Percentiles rank a stretch among this genome's conserved stretches.
These are phyloP conservation scores for Zelopaecilomyces penicillatus DNA, from an alignment of 2,329 filamentous ascomycete genomes.

Conservation along the genomic window DNA sequence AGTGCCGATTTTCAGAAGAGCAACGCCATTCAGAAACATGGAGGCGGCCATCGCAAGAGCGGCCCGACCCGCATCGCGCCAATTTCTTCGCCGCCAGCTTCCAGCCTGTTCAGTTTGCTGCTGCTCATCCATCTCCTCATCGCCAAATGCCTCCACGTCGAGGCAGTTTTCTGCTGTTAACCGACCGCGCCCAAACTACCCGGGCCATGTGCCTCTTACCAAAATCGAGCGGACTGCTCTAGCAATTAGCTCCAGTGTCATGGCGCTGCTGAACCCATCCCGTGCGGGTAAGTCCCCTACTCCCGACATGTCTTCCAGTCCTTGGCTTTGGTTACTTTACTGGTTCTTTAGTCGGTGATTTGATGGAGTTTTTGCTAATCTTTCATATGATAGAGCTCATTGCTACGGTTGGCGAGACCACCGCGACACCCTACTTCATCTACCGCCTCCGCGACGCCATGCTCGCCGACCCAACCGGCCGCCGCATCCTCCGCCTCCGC, in stretches of 20 bases:
- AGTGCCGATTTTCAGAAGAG: too few relatives aligned
- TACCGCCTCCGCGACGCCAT: constrained; percentile 85
- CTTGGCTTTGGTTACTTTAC: neutral
- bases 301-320: neutral
- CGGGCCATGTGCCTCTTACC: constrained; percentile 85
- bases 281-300: constrained; percentile 53
- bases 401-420: constrained; percentile 87
- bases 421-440: constrained; percentile 91
- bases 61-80: too few relatives aligned
- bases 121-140: constrained; percentile 12
- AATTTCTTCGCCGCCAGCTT: too few relatives aligned
- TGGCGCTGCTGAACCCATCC: constrained; percentile 64
- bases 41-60: too few relatives aligned
- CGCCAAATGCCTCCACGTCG: constrained; percentile 7
- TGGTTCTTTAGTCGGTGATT: neutral
- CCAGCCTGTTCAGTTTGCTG: too few relatives aligned
- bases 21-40: too few relatives aligned
- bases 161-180: constrained; percentile 68
- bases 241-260: constrained; percentile 54
- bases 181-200: constrained; percentile 79
- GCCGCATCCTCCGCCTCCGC: constrained; percentile 81
- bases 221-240: constrained; percentile 66
- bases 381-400: constrained; percentile 64
- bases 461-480: constrained; percentile 74
- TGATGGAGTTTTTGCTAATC: neutral